These are phyloP conservation scores for Scheffersomyces segobiensis DNA, from an alignment of 1,139 yeast species.

Conservation along the genomic window DNA sequence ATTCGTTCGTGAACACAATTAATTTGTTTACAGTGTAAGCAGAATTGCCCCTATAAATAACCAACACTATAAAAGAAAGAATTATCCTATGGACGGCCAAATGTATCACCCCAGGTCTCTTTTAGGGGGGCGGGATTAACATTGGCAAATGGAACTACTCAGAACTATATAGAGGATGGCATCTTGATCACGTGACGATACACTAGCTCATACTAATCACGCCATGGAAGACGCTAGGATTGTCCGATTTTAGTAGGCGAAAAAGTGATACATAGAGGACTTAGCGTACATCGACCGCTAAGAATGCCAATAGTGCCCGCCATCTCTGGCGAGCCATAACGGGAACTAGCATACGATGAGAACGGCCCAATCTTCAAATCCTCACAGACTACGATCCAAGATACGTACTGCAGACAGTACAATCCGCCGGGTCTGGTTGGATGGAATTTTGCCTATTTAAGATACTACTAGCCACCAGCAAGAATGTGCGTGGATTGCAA, in stretches of 20 bases:
- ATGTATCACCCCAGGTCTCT: neutral
- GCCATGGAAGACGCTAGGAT: neutral
- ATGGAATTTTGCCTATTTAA: neutral
- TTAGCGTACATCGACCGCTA: neutral
- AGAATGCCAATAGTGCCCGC: neutral
- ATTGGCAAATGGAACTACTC: neutral
- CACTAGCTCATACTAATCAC: neutral
- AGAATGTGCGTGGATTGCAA: neutral
- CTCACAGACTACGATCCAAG: neutral
- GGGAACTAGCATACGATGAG: neutral
- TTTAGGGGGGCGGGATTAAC: neutral
- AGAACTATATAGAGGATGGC: neutral
- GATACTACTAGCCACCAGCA: neutral
- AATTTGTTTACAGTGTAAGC: neutral
- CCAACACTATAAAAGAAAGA: neutral
- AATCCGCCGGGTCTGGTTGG: neutral
- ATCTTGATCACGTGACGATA: neutral
- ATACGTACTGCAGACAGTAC: neutral
- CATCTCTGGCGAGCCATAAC: neutral
- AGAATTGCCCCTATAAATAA: neutral
- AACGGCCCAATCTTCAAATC: neutral
- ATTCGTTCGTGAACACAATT: neutral
- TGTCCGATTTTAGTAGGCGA: neutral
- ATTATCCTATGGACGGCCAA: neutral
- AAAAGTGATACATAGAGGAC: neutral